Evolutionary conservation across 495 filamentous ascomycete genomes (phyloP).

Genomic region (Lophiostoma macrostomum): DNA sequence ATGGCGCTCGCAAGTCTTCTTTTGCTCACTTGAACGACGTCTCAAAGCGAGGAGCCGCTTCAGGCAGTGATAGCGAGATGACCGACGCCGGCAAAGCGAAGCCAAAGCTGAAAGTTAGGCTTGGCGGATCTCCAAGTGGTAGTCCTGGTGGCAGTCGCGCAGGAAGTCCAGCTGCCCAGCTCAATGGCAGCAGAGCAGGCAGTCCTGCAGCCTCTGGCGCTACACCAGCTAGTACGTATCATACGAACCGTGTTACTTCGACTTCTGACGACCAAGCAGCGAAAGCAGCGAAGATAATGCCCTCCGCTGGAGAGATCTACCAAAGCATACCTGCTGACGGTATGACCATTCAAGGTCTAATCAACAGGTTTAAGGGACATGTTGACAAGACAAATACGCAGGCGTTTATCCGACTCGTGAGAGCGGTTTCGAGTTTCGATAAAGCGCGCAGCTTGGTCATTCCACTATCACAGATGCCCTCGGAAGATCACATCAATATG

Average conservation of each 20-base stretch:
- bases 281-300: slow-evolving; percentile 24
- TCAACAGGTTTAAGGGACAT: slow-evolving; percentile 60
- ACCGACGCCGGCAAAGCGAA: slow-evolving; percentile 65
- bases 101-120: slow-evolving; percentile 63
- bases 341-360: slow-evolving; percentile 59
- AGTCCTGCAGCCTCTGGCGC: slow-evolving; percentile 38
- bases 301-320: slow-evolving; percentile 68
- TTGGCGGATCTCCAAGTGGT: slow-evolving; percentile 40
- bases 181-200: slow-evolving; percentile 48
- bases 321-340: slow-evolving; percentile 64
- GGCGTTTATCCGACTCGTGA: slow-evolving; percentile 56
- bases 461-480: slow-evolving; percentile 21
- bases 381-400: slow-evolving; percentile 44
- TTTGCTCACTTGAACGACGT: slow-evolving; percentile 44
- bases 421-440: slow-evolving; percentile 47
- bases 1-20: slow-evolving; percentile 42
- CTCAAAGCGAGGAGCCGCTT: slow-evolving; percentile 55
- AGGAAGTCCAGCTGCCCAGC: slow-evolving; percentile 45
- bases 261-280: slow-evolving; percentile 12
- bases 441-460: slow-evolving; percentile 25
- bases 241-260: slow-evolving; percentile 26
- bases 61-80: slow-evolving; percentile 76
- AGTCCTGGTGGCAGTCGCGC: slow-evolving; percentile 44
- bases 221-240: slow-evolving; percentile 24
- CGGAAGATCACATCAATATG: slow-evolving; percentile 10